Percentiles rank a stretch among this genome's conserved stretches.
Conservation (phyloP, 768 basidiomycete genomes). For the Cyclocybe cylindracea region DNA sequence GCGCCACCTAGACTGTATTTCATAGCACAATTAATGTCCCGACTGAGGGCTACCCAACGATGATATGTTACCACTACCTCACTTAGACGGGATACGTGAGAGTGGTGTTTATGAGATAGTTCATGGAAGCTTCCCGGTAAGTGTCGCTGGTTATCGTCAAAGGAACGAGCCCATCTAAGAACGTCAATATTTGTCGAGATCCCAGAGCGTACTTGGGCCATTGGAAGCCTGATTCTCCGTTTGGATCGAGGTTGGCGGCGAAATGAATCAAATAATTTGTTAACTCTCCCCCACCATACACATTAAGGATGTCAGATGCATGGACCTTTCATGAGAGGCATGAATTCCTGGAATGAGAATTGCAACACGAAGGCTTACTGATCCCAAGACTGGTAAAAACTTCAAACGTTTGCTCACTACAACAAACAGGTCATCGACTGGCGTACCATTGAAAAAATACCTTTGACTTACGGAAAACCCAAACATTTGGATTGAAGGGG, state of each 20-base stretch:
- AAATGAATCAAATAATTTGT: slow-evolving; percentile 48
- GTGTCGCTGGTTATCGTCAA: slow-evolving; percentile 27
- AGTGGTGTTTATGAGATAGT: slow-evolving; percentile 24
- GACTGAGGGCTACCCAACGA: too few relatives aligned
- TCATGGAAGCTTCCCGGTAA: slow-evolving; percentile 26
- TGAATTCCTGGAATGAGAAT: not conserved
- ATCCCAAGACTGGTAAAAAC: slow-evolving; percentile 38
- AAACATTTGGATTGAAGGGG: slow-evolving; percentile 36
- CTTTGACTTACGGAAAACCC: slow-evolving; percentile 36
- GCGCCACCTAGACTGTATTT: not conserved
- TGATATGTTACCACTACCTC: too few relatives aligned
- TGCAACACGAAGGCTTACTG: slow-evolving; percentile 27
- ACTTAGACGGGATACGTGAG: slow-evolving; percentile 17
- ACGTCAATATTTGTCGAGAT: slow-evolving; percentile 28
- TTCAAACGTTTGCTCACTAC: slow-evolving; percentile 49
- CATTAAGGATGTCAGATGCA: slow-evolving; percentile 37
- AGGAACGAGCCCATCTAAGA: slow-evolving; percentile 29
- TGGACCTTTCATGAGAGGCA: slow-evolving; percentile 32
- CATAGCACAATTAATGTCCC: too few relatives aligned
- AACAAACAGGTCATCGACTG: not conserved
- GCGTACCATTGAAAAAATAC: not conserved
- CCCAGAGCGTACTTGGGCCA: slow-evolving; percentile 24
- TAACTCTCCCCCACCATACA: slow-evolving; percentile 42
- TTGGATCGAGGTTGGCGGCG: slow-evolving; percentile 26
- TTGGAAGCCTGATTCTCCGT: slow-evolving; percentile 10